Conservation (phyloP, 805 yeast genomes). For the Metschnikowia rubicola region DNA sequence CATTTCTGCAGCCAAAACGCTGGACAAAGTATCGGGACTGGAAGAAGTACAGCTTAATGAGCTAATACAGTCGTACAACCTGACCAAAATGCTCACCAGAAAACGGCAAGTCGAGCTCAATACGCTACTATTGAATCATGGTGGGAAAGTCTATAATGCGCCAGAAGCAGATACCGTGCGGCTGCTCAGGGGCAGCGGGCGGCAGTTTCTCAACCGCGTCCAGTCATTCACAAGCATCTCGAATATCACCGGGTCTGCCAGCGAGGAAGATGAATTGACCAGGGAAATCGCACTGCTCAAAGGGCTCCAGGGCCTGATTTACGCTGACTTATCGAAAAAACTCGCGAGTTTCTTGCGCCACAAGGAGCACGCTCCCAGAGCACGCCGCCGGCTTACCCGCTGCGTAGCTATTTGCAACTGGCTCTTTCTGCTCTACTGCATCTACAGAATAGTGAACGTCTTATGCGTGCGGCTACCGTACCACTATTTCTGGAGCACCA, state of each 20-base stretch:
- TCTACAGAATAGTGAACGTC: slow-evolving; percentile 45
- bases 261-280: slow-evolving; percentile 32
- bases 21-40: background rate
- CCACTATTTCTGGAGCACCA: slow-evolving; percentile 12
- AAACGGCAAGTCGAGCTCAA: slow-evolving; percentile 34
- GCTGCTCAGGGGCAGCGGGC: slow-evolving; percentile 22
- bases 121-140: slow-evolving; percentile 14
- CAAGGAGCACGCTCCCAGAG: background rate
- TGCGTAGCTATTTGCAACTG: slow-evolving; percentile 16
- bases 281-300: slow-evolving; percentile 39
- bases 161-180: slow-evolving; percentile 11
- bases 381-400: background rate
- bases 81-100: slow-evolving; percentile 33
- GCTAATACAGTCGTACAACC: slow-evolving; percentile 38
- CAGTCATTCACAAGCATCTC: slow-evolving; percentile 40
- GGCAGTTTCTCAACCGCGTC: slow-evolving; percentile 32
- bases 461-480: slow-evolving; percentile 40
- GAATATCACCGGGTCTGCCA: slow-evolving; percentile 11
- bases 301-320: slow-evolving; percentile 28
- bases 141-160: slow-evolving; percentile 28
- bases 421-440: slow-evolving; percentile 45
- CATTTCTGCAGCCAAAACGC: background rate
- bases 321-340: slow-evolving; percentile 27
- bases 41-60: slow-evolving; percentile 20
- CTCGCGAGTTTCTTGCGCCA: slow-evolving; percentile 9